Evolutionary conservation across 2,329 filamentous ascomycete genomes (phyloP).

Genomic region (Apiospora hydei): DNA sequence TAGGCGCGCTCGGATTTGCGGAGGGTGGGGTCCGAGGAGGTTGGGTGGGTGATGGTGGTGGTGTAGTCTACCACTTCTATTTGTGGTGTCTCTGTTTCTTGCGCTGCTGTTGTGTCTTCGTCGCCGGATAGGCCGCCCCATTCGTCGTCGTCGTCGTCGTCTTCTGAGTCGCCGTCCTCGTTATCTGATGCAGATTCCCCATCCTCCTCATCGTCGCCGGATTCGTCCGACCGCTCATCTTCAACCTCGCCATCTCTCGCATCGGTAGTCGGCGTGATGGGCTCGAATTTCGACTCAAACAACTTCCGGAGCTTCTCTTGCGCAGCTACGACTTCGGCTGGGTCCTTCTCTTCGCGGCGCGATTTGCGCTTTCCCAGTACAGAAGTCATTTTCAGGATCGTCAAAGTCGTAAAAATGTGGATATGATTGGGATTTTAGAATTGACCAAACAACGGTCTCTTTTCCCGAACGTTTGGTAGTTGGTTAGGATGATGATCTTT

Average conservation of each 20-base stretch:
- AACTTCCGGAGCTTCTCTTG: conserved; percentile 81
- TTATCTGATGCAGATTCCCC: conserved; percentile 33
- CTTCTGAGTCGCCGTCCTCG: conserved; percentile 37
- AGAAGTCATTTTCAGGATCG: neutral
- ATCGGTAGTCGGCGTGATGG: conserved; percentile 56
- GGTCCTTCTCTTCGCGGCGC: conserved; percentile 32
- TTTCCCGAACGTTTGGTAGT: neutral
- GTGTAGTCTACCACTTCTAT: conserved; percentile 72
- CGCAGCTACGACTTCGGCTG: conserved; percentile 57
- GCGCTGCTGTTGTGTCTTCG: conserved; percentile 28
- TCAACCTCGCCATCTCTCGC: conserved; percentile 47
- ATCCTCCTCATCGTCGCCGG: conserved; percentile 40
- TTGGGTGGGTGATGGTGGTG: conserved; percentile 45
- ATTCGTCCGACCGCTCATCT: conserved; percentile 32
- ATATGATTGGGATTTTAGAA: neutral
- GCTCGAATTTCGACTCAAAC: conserved; percentile 89
- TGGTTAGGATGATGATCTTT: neutral
- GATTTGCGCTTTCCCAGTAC: conserved; percentile 60
- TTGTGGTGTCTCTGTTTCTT: conserved; percentile 33
- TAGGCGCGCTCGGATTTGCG: conserved; percentile 80
- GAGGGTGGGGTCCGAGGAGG: conserved; percentile 53
- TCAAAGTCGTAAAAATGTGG: neutral
- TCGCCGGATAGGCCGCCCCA: conserved; percentile 34
- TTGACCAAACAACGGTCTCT: neutral
- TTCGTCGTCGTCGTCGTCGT: conserved; percentile 39